Conservation (phyloP, 2,329 filamentous ascomycete species). For the Exserohilum rostratum region DNA sequence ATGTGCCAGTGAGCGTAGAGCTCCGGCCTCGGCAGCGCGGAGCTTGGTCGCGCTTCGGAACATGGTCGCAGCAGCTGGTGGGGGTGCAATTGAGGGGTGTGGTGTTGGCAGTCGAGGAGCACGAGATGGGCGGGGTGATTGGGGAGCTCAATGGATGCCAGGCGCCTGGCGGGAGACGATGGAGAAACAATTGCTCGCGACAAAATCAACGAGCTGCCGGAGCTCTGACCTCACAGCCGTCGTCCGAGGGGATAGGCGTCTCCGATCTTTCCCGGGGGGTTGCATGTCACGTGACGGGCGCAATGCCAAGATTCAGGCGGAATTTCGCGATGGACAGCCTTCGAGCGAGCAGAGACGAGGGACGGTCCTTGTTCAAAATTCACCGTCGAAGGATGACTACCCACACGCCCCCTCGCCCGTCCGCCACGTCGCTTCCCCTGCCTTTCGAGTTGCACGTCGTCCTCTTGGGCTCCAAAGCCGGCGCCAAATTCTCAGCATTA, state of each 20-base stretch:
- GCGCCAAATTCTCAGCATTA: slow-evolving; percentile 5
- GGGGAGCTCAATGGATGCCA: slow-evolving; percentile 5
- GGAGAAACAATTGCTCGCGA: slow-evolving; percentile 3
- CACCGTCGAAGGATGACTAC: background rate
- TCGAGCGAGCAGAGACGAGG: background rate
- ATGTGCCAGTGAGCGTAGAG: slow-evolving; percentile 45
- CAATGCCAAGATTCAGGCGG: slow-evolving; percentile 1
- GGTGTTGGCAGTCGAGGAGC: background rate
- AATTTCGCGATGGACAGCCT: background rate
- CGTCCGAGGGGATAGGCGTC: too few species aligned
- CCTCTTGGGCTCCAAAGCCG: slow-evolving; percentile 2
- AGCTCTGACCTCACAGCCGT: slow-evolving; percentile 12
- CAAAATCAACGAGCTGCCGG: background rate
- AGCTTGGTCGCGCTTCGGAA: slow-evolving; percentile 44
- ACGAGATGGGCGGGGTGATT: slow-evolving; percentile 14
- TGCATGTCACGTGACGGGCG: background rate
- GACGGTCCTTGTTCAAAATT: background rate
- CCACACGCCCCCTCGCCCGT: background rate
- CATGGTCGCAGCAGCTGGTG: slow-evolving; percentile 30
- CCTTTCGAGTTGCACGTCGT: background rate
- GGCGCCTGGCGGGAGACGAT: slow-evolving; percentile 1
- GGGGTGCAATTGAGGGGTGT: slow-evolving; percentile 2
- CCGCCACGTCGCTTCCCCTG: background rate
- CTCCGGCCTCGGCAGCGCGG: slow-evolving; percentile 44
- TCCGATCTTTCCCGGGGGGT: slow-evolving; percentile 10